Conservation (phyloP, 1,284 basidiomycete species). For the Thecaphora frezii region DNA sequence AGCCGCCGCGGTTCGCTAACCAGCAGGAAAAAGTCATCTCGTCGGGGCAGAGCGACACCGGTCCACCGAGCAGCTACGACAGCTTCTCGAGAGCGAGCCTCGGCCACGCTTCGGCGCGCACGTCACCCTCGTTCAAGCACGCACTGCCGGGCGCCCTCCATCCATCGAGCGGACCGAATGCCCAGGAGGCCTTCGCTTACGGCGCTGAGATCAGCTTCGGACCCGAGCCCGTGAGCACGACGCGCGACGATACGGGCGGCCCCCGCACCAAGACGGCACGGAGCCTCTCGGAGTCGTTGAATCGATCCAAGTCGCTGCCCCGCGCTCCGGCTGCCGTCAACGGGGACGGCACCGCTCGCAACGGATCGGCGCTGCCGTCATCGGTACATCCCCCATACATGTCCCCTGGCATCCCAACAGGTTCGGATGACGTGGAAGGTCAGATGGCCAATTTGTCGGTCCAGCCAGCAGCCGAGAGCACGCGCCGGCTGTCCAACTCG, state of each 20-base stretch:
- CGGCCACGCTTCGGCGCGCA: conserved; percentile 40
- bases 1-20: conserved; percentile 19
- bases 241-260: conserved; percentile 24
- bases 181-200: conserved; percentile 42
- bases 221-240: conserved; percentile 11
- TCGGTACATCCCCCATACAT: too few relatives aligned
- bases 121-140: conserved; percentile 37
- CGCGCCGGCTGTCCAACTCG: conserved; percentile 19
- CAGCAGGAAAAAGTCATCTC: conserved; percentile 16
- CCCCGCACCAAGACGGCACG: conserved; percentile 34
- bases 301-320: conserved; percentile 43
- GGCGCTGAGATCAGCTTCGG: conserved; percentile 50
- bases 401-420: too few relatives aligned
- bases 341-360: neutral
- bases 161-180: conserved; percentile 10
- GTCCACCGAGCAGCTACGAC: conserved; percentile 14
- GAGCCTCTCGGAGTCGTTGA: conserved; percentile 42
- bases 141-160: conserved; percentile 22
- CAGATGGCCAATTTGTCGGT: conserved; percentile 23
- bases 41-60: conserved; percentile 40
- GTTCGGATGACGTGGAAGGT: conserved; percentile 19
- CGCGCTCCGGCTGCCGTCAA: conserved; percentile 10
- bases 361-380: neutral
- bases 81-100: conserved; percentile 16
- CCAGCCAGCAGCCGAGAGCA: conserved; percentile 4